phyloP scores from a whole-genome alignment of 257 asterid genomes.

The Buddleja alternifolia region DNA sequence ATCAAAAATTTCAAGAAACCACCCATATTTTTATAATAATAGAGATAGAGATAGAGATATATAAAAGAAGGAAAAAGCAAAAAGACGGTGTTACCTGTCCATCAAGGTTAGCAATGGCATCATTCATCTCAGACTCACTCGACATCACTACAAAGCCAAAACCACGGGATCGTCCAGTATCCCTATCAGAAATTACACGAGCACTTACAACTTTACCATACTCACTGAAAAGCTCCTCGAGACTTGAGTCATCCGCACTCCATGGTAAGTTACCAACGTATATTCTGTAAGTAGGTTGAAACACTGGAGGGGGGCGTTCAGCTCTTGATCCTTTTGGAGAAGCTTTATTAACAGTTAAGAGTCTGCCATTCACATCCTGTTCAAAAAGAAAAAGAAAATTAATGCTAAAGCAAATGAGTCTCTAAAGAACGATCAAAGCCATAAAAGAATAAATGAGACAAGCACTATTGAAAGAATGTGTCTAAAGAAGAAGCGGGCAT shows the following conservation, averaged over 20 bases:
- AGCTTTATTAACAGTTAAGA: constrained; percentile 81
- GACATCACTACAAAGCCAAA: constrained; percentile 93
- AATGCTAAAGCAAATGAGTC: neutral
- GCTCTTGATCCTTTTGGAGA: constrained; percentile 78
- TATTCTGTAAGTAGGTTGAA: constrained; percentile 57
- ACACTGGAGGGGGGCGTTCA: constrained; percentile 66
- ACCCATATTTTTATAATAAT: no score
- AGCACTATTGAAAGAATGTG: no score
- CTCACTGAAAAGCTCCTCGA: constrained; percentile 77
- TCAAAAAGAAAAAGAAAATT: constrained; percentile 15
- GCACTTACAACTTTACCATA: constrained; percentile 84
- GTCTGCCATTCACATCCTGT: constrained; percentile 80
- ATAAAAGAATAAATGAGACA: neutral
- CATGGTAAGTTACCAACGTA: constrained; percentile 94
- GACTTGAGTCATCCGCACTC: constrained; percentile 71
- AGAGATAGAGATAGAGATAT: no score
- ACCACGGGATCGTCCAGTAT: constrained; percentile 85
- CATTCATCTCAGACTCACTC: constrained; percentile 74
- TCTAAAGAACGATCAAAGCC: neutral
- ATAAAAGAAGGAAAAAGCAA: no score
- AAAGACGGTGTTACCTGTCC: constrained; percentile 86
- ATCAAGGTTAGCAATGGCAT: constrained; percentile 85
- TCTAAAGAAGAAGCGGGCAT: no score
- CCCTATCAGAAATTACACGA: constrained; percentile 77
- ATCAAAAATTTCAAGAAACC: no score